These are phyloP conservation scores for Pseudogymnoascus sp. DNA, from an alignment of 2,329 filamentous ascomycete genomes.

Conservation along the genomic window DNA sequence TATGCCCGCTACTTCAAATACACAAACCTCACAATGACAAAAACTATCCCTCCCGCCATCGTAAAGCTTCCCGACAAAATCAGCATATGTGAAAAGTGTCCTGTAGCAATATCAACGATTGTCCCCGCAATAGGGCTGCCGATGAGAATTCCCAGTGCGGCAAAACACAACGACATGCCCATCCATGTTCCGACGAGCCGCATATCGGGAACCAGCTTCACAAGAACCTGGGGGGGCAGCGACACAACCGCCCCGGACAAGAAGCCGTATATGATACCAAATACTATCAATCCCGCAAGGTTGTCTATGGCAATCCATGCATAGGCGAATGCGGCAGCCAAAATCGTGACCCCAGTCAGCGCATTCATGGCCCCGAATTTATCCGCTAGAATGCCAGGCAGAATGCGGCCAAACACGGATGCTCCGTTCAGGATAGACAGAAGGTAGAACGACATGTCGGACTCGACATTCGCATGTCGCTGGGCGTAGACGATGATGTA, in stretches of 20 bases:
- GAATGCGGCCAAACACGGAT: constrained; percentile 46
- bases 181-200: constrained; percentile 13
- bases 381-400: constrained; percentile 47
- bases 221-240: constrained; percentile 39
- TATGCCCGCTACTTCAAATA: not conserved
- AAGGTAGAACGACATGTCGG: constrained; percentile 41
- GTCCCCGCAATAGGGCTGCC: constrained; percentile 16
- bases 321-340: constrained; percentile 23
- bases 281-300: constrained; percentile 54
- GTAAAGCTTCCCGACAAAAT: not conserved
- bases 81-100: not conserved
- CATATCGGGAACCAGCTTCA: constrained; percentile 12
- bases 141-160: constrained; percentile 12
- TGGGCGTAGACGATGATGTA: constrained; percentile 33
- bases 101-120: constrained; percentile 6
- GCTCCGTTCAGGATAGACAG: constrained; percentile 45
- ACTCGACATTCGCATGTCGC: constrained; percentile 36
- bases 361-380: constrained; percentile 46
- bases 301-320: constrained; percentile 43
- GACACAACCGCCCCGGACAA: constrained; percentile 59
- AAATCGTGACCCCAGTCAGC: constrained; percentile 42
- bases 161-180: constrained; percentile 13
- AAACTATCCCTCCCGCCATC: not conserved
- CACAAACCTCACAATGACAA: not conserved
- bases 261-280: constrained; percentile 61